Evolutionary conservation across 1,284 basidiomycete genomes (phyloP).

Genomic region (Microbotryum scabiosae): DNA sequence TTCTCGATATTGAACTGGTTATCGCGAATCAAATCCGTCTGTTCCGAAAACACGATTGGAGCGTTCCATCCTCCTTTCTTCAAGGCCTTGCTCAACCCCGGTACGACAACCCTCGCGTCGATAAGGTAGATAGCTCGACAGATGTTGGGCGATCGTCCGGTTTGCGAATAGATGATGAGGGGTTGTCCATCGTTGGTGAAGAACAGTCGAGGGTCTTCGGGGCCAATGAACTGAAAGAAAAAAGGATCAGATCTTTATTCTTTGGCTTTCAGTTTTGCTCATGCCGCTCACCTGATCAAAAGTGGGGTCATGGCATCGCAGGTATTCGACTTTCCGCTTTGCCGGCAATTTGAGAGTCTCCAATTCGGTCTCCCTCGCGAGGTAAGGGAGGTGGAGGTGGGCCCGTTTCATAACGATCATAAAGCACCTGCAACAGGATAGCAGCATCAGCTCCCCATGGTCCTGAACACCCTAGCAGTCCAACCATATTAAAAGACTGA

Average conservation of each 20-base stretch:
- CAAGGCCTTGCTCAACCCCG: constrained; percentile 13
- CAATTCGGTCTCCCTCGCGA: constrained; percentile 21
- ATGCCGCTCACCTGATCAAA: constrained; percentile 6
- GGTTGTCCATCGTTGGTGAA: constrained; percentile 24
- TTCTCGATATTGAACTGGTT: constrained; percentile 20
- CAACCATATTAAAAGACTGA: not conserved
- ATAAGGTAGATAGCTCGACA: constrained; percentile 21
- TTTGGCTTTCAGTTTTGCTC: not conserved
- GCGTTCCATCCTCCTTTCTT: constrained; percentile 19
- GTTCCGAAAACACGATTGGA: constrained; percentile 17
- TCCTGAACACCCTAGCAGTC: not conserved
- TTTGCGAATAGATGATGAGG: constrained; percentile 16
- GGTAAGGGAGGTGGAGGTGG: constrained; percentile 17
- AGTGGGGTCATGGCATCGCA: constrained; percentile 11
- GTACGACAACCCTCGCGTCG: constrained; percentile 23
- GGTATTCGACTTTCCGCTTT: constrained; percentile 18
- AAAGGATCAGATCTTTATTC: not conserved
- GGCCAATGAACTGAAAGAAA: constrained; percentile 17
- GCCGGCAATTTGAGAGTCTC: constrained; percentile 22
- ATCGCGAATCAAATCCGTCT: constrained; percentile 21
- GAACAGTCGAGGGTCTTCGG: constrained; percentile 25
- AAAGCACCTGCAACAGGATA: constrained; percentile 17
- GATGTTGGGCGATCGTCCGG: constrained; percentile 15
- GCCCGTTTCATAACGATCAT: constrained; percentile 15
- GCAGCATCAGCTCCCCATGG: not conserved